Evolutionary conservation across 177 flowering plant genomes (phyloP).

Genomic region (Vitis hybrid): DNA sequence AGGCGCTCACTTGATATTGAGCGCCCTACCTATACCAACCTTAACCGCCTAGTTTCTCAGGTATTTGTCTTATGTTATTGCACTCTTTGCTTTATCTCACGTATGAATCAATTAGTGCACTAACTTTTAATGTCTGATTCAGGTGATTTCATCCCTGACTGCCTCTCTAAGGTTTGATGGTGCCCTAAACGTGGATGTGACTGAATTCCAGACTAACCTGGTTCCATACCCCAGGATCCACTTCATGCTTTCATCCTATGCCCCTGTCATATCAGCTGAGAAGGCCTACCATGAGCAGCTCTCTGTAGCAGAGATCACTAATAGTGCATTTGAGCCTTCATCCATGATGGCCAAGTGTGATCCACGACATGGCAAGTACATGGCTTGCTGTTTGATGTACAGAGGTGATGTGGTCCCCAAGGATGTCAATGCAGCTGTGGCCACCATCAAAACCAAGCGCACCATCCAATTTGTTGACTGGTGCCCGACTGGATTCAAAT

Average conservation of each 20-base stretch:
- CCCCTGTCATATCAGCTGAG: constrained; percentile 65
- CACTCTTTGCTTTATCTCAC: not conserved
- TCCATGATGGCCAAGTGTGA: constrained; percentile 79
- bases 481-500: constrained; percentile 56
- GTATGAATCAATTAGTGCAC: too few relatives aligned
- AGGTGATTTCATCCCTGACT: constrained; percentile 68
- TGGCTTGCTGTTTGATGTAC: constrained; percentile 75
- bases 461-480: constrained; percentile 67
- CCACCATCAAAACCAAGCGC: constrained; percentile 67
- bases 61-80: constrained; percentile 12
- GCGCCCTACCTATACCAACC: constrained; percentile 70
- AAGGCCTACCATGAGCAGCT: constrained; percentile 57
- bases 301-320: constrained; percentile 67
- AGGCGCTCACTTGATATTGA: constrained; percentile 72
- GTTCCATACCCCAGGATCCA: constrained; percentile 74
- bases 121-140: constrained; percentile 1
- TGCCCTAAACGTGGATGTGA: constrained; percentile 66
- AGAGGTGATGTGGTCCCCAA: constrained; percentile 71
- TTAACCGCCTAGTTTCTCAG: constrained; percentile 68
- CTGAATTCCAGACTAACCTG: constrained; percentile 66
- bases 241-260: constrained; percentile 71
- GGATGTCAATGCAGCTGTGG: constrained; percentile 71
- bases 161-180: constrained; percentile 76
- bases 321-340: constrained; percentile 68
- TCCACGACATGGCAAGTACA: constrained; percentile 69